Evolutionary conservation across 768 basidiomycete genomes (phyloP).

Genomic region (Tubosaeta brunneosetosa): DNA sequence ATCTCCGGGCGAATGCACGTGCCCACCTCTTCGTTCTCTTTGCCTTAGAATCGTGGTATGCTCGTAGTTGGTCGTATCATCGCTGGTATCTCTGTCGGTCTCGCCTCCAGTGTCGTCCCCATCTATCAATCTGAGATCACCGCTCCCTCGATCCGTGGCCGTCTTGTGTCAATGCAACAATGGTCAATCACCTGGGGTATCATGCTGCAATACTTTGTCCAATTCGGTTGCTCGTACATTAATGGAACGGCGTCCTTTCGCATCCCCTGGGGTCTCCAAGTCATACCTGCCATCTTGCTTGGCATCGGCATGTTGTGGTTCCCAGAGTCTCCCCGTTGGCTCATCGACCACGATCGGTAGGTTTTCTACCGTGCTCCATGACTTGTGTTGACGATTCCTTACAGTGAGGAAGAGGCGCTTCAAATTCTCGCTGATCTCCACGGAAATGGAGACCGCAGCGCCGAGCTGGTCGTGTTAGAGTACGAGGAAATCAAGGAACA

Average conservation of each 20-base stretch:
- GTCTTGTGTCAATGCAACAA: conserved; percentile 73
- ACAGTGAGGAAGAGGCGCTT: conserved; percentile 51
- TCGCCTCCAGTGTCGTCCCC: conserved; percentile 63
- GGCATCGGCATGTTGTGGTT: conserved; percentile 62
- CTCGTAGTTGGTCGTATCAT: conserved; percentile 67
- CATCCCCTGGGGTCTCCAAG: conserved; percentile 75
- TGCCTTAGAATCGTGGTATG: conserved; percentile 61
- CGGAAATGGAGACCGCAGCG: conserved; percentile 49
- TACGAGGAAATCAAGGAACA: conserved; percentile 60
- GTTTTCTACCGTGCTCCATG: neutral
- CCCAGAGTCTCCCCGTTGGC: conserved; percentile 70
- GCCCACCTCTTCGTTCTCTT: neutral
- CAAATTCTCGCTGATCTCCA: conserved; percentile 74
- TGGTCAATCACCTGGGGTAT: conserved; percentile 82
- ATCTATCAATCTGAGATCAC: conserved; percentile 75
- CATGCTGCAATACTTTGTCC: conserved; percentile 68
- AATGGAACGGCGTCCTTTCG: conserved; percentile 69
- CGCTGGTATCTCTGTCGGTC: conserved; percentile 62
- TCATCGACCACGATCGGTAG: conserved; percentile 57
- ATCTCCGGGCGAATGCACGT: neutral
- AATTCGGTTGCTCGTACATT: conserved; percentile 68
- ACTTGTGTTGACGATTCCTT: neutral
- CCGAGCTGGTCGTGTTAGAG: conserved; percentile 64
- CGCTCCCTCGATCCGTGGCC: conserved; percentile 67
- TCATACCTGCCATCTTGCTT: conserved; percentile 72